Percentiles rank a stretch among this genome's conserved stretches.
phyloP scores from a whole-genome alignment of 345 rosid species.

The Litchi chinensis region DNA sequence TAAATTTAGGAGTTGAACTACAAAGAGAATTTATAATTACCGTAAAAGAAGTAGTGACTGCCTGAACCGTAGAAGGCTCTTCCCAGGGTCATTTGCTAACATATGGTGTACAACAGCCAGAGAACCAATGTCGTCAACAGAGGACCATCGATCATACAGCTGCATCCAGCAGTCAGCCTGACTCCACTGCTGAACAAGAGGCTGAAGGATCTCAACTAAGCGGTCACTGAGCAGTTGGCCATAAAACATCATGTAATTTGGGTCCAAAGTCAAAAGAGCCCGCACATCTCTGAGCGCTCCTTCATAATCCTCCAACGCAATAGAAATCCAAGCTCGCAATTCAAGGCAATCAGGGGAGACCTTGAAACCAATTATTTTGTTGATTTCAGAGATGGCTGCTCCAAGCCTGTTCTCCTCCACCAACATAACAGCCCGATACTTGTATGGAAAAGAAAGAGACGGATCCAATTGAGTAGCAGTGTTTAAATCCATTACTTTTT shows the following conservation, averaged over 20 bases:
- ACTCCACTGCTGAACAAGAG: slow-evolving; percentile 76
- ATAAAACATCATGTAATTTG: slow-evolving; percentile 74
- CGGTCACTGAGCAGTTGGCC: slow-evolving; percentile 69
- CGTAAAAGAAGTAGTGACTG: slow-evolving; percentile 92
- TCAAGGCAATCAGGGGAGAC: slow-evolving; percentile 87
- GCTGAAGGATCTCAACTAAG: slow-evolving; percentile 70
- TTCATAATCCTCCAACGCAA: slow-evolving; percentile 77
- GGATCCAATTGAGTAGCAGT: slow-evolving; percentile 84
- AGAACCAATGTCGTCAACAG: slow-evolving; percentile 94
- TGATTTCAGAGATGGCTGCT: slow-evolving; percentile 77
- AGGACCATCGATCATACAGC: slow-evolving; percentile 90
- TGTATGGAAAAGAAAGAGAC: slow-evolving; percentile 85
- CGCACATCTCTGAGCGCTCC: slow-evolving; percentile 79
- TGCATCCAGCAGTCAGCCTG: slow-evolving; percentile 98
- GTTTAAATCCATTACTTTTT: slow-evolving; percentile 68
- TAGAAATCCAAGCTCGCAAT: slow-evolving; percentile 85
- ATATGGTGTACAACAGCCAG: slow-evolving; percentile 90
- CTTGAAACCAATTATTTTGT: slow-evolving; percentile 74
- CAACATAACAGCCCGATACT: slow-evolving; percentile 69
- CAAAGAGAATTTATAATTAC: slow-evolving; percentile 28
- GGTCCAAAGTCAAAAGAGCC: slow-evolving; percentile 83
- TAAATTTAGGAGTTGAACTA: neutral
- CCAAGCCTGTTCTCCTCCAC: slow-evolving; percentile 70
- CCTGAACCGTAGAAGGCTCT: slow-evolving; percentile 82
- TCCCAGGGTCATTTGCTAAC: slow-evolving; percentile 86